Evolutionary conservation across 2,329 filamentous ascomycete species (phyloP).

Genomic region (Mariannaea elegans): DNA sequence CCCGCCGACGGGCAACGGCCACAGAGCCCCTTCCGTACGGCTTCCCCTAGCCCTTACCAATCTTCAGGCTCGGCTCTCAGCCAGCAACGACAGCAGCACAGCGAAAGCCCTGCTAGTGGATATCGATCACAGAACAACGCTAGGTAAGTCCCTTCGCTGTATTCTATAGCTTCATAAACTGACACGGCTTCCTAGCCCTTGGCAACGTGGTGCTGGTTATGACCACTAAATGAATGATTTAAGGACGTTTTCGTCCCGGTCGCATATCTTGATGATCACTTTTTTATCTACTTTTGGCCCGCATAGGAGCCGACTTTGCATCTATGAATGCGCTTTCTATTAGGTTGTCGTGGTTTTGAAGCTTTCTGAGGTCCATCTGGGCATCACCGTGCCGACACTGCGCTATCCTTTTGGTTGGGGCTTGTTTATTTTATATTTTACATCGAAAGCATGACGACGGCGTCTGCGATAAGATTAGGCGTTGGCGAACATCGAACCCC

Average conservation of each 20-base stretch:
- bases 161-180: conserved; percentile 13
- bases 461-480: conserved; percentile 42
- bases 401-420: conserved; percentile 24
- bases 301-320: conserved; percentile 22
- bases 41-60: conserved; percentile 48
- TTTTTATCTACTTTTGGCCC: conserved; percentile 23
- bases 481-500: conserved; percentile 41
- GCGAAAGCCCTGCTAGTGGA: conserved; percentile 44
- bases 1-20: conserved; percentile 48
- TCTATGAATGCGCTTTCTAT: conserved; percentile 21
- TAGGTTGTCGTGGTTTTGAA: conserved; percentile 15
- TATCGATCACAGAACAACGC: conserved; percentile 50
- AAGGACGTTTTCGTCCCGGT: conserved; percentile 17
- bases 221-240: conserved; percentile 44
- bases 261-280: conserved; percentile 30
- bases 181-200: conserved; percentile 46
- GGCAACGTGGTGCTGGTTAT: conserved; percentile 57
- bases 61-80: conserved; percentile 42
- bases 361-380: conserved; percentile 6
- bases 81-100: conserved; percentile 45
- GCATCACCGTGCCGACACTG: conserved; percentile 13
- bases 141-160: conserved; percentile 43
- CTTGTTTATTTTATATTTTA: conserved; percentile 29
- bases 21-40: conserved; percentile 47
- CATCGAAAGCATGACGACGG: conserved; percentile 42